A percentile compares a stretch with the other conserved stretches of the same genome.
Conservation (phyloP, 2,329 filamentous ascomycete genomes). For the Elsinoe australis region DNA sequence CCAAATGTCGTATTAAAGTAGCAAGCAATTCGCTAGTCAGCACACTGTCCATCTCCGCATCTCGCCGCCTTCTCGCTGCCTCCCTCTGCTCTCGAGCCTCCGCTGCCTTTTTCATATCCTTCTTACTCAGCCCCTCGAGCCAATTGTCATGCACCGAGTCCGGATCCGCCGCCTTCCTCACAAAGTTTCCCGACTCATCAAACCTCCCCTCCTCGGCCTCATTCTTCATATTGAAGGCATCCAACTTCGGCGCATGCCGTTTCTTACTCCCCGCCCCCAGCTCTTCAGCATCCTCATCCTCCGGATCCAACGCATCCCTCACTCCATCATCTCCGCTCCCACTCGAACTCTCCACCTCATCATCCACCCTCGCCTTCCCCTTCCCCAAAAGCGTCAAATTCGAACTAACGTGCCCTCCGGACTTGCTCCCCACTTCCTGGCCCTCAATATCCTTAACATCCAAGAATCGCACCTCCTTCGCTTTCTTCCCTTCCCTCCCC, state of each 20-base stretch:
- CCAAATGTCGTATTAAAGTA: conserved; percentile 63
- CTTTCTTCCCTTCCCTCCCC: conserved; percentile 49
- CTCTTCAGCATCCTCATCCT: conserved; percentile 76
- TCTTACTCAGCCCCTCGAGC: conserved; percentile 87
- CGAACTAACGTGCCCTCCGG: conserved; percentile 58
- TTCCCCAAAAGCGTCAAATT: conserved; percentile 56
- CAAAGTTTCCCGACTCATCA: conserved; percentile 83
- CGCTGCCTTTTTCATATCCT: conserved; percentile 81
- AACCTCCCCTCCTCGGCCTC: conserved; percentile 92
- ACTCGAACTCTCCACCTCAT: conserved; percentile 55
- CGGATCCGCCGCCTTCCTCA: conserved; percentile 80
- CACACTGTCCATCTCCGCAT: conserved; percentile 65
- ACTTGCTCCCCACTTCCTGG: conserved; percentile 65
- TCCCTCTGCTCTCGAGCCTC: conserved; percentile 83
- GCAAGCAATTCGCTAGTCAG: conserved; percentile 66
- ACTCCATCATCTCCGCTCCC: conserved; percentile 56
- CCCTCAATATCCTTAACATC: conserved; percentile 64
- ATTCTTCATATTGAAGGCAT: conserved; percentile 87
- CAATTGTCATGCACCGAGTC: conserved; percentile 87
- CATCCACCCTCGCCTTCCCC: conserved; percentile 39
- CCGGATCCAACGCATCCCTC: conserved; percentile 55
- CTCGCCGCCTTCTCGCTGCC: conserved; percentile 62
- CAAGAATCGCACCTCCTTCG: conserved; percentile 55
- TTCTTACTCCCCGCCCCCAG: conserved; percentile 85
- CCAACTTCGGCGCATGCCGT: conserved; percentile 84